A percentile compares a stretch with the other conserved stretches of the same genome.
Conservation (phyloP, 2,329 filamentous ascomycete species). For the Xylariaceae sp. region DNA sequence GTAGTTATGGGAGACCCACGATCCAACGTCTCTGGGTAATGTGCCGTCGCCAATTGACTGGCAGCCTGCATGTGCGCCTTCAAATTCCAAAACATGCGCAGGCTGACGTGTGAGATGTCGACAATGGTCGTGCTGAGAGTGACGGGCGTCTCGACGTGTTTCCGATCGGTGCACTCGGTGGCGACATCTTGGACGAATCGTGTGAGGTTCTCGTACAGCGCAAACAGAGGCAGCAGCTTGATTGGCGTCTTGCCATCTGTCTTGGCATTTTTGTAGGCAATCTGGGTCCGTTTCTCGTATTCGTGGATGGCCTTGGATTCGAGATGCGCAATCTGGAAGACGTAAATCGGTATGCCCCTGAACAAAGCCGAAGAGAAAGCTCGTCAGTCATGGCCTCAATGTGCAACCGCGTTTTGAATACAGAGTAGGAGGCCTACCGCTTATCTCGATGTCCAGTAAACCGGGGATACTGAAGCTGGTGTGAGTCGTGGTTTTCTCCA, state of each 20-base stretch:
- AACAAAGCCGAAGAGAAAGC: no score
- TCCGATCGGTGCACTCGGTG: slow-evolving; percentile 66
- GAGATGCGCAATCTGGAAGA: slow-evolving; percentile 80
- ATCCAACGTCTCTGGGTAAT: slow-evolving; percentile 92
- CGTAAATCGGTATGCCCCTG: slow-evolving; percentile 85
- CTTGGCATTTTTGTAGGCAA: slow-evolving; percentile 52
- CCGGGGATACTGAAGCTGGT: slow-evolving; percentile 68
- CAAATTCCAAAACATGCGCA: slow-evolving; percentile 95
- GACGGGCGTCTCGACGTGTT: slow-evolving; percentile 74
- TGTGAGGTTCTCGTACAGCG: slow-evolving; percentile 88
- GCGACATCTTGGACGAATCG: slow-evolving; percentile 82
- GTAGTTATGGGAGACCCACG: slow-evolving; percentile 32
- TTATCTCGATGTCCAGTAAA: slow-evolving; percentile 89
- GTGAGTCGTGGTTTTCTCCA: slow-evolving; percentile 14
- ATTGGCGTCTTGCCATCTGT: slow-evolving; percentile 61
- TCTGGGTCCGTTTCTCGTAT: slow-evolving; percentile 62
- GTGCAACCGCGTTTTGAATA: background rate
- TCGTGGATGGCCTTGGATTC: slow-evolving; percentile 74
- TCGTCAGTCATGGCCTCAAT: slow-evolving; percentile 1
- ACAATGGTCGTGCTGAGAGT: slow-evolving; percentile 93
- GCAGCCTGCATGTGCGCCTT: slow-evolving; percentile 93
- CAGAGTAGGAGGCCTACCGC: slow-evolving; percentile 25
- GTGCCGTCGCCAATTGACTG: slow-evolving; percentile 78
- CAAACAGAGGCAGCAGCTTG: slow-evolving; percentile 80
- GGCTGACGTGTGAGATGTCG: slow-evolving; percentile 78